These are phyloP conservation scores for Ceratocystis cacaofunesta DNA, from an alignment of 2,329 filamentous ascomycete genomes.

Conservation along the genomic window DNA sequence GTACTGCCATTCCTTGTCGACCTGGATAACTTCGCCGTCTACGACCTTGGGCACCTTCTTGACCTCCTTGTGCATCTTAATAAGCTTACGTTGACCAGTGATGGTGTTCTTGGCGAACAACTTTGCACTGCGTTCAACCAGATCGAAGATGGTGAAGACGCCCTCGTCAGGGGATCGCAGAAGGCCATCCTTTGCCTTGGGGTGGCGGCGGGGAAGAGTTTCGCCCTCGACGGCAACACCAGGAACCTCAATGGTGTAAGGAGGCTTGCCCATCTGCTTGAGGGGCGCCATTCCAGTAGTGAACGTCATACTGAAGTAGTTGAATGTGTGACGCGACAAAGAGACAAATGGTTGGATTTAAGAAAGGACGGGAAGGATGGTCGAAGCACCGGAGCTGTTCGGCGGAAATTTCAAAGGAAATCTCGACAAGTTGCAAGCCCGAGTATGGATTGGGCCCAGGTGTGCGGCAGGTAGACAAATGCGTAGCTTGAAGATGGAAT, in stretches of 20 bases:
- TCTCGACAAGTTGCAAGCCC: not conserved
- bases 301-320: constrained; percentile 25
- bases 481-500: not conserved
- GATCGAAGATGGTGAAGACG: constrained; percentile 63
- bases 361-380: not conserved
- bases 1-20: constrained; percentile 84
- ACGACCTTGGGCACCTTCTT: constrained; percentile 84
- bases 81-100: constrained; percentile 55
- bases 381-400: not conserved
- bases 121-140: constrained; percentile 54
- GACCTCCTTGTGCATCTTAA: constrained; percentile 66
- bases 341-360: not conserved
- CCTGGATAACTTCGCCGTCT: constrained; percentile 61
- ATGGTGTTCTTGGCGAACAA: constrained; percentile 48
- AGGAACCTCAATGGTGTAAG: constrained; percentile 59
- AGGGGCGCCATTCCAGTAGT: constrained; percentile 35
- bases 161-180: constrained; percentile 50
- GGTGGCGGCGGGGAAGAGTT: constrained; percentile 67
- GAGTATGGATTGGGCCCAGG: not conserved
- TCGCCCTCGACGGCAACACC: constrained; percentile 60
- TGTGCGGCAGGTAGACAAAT: not conserved
- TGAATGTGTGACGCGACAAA: not conserved
- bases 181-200: constrained; percentile 55
- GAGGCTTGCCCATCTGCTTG: constrained; percentile 49
- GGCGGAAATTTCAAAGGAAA: not conserved